Evolutionary conservation across 2,329 filamentous ascomycete species (phyloP).

Genomic region (Cercospora citrullina): DNA sequence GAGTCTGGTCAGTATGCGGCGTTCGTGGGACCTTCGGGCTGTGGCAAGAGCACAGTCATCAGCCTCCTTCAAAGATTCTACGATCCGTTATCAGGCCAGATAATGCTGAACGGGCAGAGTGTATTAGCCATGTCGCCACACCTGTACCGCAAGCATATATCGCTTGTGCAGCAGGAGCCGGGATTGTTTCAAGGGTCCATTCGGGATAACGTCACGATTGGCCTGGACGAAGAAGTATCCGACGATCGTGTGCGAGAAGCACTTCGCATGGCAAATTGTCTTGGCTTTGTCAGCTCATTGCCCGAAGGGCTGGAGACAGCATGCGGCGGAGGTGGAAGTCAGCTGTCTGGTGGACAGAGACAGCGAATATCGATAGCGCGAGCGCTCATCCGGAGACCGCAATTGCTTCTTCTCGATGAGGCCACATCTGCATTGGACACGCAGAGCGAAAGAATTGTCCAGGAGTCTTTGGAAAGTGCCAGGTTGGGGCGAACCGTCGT

Average conservation of each 20-base stretch:
- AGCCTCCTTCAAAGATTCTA: conserved; percentile 52
- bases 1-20: conserved; percentile 46
- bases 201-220: conserved; percentile 41
- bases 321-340: conserved; percentile 50
- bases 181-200: conserved; percentile 49
- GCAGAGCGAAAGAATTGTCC: conserved; percentile 64
- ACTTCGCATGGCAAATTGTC: conserved; percentile 53
- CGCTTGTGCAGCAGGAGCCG: conserved; percentile 50
- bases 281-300: conserved; percentile 54
- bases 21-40: conserved; percentile 52
- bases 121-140: conserved; percentile 48
- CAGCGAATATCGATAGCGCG: conserved; percentile 58
- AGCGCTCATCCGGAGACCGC: conserved; percentile 55
- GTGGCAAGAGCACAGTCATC: conserved; percentile 50
- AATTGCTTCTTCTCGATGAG: conserved; percentile 58
- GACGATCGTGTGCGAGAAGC: conserved; percentile 49
- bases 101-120: conserved; percentile 56
- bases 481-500: conserved; percentile 40
- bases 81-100: conserved; percentile 42
- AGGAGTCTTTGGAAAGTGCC: conserved; percentile 63
- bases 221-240: conserved; percentile 38
- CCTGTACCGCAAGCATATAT: conserved; percentile 45
- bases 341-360: conserved; percentile 56
- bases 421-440: conserved; percentile 63
- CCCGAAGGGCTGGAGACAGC: conserved; percentile 53